Evolutionary conservation across 2,329 filamentous ascomycete genomes (phyloP), one percentile per base, ranked within the genome.

Genomic region (Aspergillus sp.): DNA sequence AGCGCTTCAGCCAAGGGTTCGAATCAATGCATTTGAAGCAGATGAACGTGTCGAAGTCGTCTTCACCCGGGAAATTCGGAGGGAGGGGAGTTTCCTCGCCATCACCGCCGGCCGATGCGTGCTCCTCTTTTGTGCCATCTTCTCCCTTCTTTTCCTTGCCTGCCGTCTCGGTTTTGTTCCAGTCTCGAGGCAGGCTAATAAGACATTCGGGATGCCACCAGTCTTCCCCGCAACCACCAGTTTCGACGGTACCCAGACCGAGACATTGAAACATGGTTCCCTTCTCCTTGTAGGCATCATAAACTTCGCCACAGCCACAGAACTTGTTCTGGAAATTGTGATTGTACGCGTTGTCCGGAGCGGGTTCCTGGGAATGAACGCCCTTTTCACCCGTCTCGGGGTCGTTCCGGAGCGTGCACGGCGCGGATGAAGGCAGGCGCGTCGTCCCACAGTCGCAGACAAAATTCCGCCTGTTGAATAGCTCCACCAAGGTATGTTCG

Each of bases 211-310:
- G 86, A 63, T 96, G 89, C 72, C 86, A 96, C 89, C 89, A 96
- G 53, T 96, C 89, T 63, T 96, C 89, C 8, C 89, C 89, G 60
- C 89, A 96, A 4, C 88, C 89, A 11, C 88, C 88, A 1, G 80
- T 79, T 44, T 89, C 82, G 8, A 74, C 70, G 0, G 77, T 81
- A 1, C 86, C 86, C 1, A 96, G 66, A 0, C 89, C 89, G 2
- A 96, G 60, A 53, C 91, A 98, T 58, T 98, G 91, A 48, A 93
- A 98, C 91, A 98, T 98, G 24, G 88, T 96, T 0, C 89, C 89
- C 48, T 89, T 93, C 56, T 98, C 86, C 53, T 83, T 71, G 29
- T 89, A 75, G 0, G 89, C 78, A 54, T 95, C 82, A 54, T 98
- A 98, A 38, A 88, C 77, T 50, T 88, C 81, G 17, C 75, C 75